Evolutionary conservation across 2,329 filamentous ascomycete species (phyloP).

Genomic region (Pyrenochaeta sp.): DNA sequence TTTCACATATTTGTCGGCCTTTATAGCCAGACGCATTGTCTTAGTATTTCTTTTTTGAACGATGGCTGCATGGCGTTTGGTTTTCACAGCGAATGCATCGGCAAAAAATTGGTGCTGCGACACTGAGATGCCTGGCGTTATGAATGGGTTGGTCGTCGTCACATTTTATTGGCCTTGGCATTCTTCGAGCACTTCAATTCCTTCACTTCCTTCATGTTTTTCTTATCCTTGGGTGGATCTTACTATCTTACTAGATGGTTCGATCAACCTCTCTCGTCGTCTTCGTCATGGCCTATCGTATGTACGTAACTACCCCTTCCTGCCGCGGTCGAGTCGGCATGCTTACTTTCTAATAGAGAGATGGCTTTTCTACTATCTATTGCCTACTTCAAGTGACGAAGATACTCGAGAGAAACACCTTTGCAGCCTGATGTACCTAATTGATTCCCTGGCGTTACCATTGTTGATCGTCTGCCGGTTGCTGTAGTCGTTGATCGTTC

Average conservation of each 20-base stretch:
- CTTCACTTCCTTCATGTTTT: constrained; percentile 43
- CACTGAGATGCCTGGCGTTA: constrained; percentile 49
- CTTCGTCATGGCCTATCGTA: constrained; percentile 56
- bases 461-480: constrained; percentile 21
- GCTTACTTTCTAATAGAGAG: constrained; percentile 54
- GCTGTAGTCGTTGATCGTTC: constrained; percentile 23
- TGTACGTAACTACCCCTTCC: constrained; percentile 55
- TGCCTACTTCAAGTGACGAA: constrained; percentile 50
- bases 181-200: constrained; percentile 45
- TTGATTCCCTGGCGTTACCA: constrained; percentile 26
- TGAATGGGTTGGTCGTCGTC: constrained; percentile 40
- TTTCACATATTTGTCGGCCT: constrained; percentile 41
- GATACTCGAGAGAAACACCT: constrained; percentile 45
- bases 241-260: constrained; percentile 46
- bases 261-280: constrained; percentile 53
- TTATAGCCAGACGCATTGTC: constrained; percentile 38
- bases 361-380: constrained; percentile 46
- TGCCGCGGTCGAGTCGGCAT: constrained; percentile 49
- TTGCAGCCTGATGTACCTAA: constrained; percentile 42
- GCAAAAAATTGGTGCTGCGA: constrained; percentile 44
- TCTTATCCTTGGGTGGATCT: constrained; percentile 38
- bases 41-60: constrained; percentile 39
- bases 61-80: constrained; percentile 51
- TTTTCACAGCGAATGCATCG: constrained; percentile 49
- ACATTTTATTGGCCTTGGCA: constrained; percentile 39